Conservation (phyloP, 2,329 filamentous ascomycete species). For the Calonectria crousiana region DNA sequence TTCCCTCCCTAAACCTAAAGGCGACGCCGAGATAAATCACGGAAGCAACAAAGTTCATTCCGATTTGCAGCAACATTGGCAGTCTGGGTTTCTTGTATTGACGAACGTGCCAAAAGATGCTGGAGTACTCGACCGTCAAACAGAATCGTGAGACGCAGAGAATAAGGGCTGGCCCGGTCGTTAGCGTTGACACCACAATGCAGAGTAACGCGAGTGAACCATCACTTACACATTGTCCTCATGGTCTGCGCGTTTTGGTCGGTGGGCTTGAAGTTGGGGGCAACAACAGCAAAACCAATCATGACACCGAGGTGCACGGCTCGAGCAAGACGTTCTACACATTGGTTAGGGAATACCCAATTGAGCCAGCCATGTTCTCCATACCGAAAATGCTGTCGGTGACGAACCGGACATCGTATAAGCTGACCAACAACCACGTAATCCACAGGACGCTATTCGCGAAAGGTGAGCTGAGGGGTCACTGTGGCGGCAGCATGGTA, state of each 20-base stretch:
- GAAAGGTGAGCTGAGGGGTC: not conserved
- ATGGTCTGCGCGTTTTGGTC: slow-evolving; percentile 54
- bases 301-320: slow-evolving; percentile 73
- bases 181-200: not conserved
- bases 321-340: slow-evolving; percentile 64
- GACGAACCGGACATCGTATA: slow-evolving; percentile 76
- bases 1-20: slow-evolving; percentile 52
- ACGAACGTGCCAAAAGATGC: slow-evolving; percentile 58
- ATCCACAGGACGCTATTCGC: slow-evolving; percentile 70
- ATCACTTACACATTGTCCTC: slow-evolving; percentile 53
- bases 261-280: slow-evolving; percentile 57
- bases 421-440: slow-evolving; percentile 74
- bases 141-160: slow-evolving; percentile 66
- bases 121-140: slow-evolving; percentile 65
- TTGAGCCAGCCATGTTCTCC: not conserved
- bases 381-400: slow-evolving; percentile 71
- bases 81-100: slow-evolving; percentile 52
- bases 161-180: slow-evolving; percentile 51
- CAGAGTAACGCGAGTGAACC: not conserved
- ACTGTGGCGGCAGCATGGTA: not conserved
- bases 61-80: slow-evolving; percentile 52
- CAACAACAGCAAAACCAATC: slow-evolving; percentile 74
- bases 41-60: slow-evolving; percentile 50
- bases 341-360: not conserved
- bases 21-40: slow-evolving; percentile 57